Evolutionary conservation across 441 rosid species (phyloP), one percentile per base, ranked within the genome.

Genomic region (Monsonia emarginata): DNA sequence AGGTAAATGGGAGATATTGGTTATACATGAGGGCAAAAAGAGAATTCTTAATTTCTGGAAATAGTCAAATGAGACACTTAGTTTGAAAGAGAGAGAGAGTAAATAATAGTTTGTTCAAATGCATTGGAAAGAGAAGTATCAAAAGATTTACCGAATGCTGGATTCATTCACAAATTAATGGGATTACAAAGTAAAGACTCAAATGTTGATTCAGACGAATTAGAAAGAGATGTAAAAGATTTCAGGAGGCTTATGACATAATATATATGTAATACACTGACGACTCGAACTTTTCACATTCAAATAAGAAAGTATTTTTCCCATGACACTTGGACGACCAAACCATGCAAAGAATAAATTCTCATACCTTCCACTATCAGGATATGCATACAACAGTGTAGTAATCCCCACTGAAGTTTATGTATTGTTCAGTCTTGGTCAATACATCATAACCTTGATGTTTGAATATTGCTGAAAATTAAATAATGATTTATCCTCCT

Each of bases 351-450:
- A 86, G 59, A 85, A 74, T 22, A 92, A 78, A 79, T 78, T 69
- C 70, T 86, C 94, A 34, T 90, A 90, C 81, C 82, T 87, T 58
- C 77, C 89, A 63, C 80, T 75, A 8, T 81, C 86, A 2, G 87
- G 80, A 75, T 88, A 92, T 57, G 89, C 80, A 78, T 90, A 92
- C 70, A 78, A 85, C 74, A 75, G 90, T 59, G 76, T 88, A 92
- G 81, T 96, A 92, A 79, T 92, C 94, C 63, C 96, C 96, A 78
- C 86, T 83, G 74, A 72, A 88, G 76, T 89, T 85, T 64, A 92
- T 80, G 68, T 74, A 74, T 50, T 87, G 79, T 65, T 76, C 81
- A 31, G 64, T 88, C 89, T 73, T 89, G 91, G 68, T 85, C 85
- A 75, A 90, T 78, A 92, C 90, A n/a, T 84, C 88, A 70, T 84